Conservation (phyloP, 2,329 filamentous ascomycete genomes). For the Talaromyces sp. region DNA sequence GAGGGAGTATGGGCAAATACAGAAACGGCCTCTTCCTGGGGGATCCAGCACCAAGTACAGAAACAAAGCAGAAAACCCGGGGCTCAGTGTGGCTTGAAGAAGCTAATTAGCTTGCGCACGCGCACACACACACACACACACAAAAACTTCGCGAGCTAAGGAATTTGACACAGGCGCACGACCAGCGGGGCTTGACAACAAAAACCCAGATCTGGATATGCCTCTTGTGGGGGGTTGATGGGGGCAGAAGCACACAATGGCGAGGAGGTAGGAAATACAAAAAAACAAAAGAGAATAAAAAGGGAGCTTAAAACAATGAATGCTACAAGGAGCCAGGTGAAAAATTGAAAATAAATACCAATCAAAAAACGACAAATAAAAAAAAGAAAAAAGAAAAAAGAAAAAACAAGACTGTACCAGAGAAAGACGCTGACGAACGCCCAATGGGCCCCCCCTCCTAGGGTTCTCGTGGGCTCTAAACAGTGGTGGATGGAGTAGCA, state of each 20-base stretch:
- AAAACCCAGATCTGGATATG: slow-evolving; percentile 3
- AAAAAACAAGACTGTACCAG: neutral
- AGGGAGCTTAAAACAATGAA: no score
- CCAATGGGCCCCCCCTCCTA: neutral
- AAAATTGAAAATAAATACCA: no score
- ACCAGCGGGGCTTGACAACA: slow-evolving; percentile 5
- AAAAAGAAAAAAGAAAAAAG: neutral
- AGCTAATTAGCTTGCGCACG: neutral
- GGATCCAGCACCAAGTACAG: neutral
- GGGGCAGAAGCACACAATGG: neutral
- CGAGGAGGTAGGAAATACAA: neutral
- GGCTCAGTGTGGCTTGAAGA: slow-evolving; percentile 4
- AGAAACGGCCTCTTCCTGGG: no score
- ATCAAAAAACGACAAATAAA: no score
- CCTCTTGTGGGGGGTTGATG: neutral
- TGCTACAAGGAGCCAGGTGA: no score
- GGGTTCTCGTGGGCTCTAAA: neutral
- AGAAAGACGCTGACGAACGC: neutral
- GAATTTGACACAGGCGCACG: slow-evolving; percentile 1
- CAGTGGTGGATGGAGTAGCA: slow-evolving; percentile 1
- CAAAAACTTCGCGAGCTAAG: slow-evolving; percentile 3
- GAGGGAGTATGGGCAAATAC: no score
- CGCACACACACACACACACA: no score
- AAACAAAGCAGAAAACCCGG: neutral
- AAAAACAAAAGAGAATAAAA: neutral